These are phyloP conservation scores for Pittosporum tobira DNA, from an alignment of 129 eudicot species.

Conservation along the genomic window DNA sequence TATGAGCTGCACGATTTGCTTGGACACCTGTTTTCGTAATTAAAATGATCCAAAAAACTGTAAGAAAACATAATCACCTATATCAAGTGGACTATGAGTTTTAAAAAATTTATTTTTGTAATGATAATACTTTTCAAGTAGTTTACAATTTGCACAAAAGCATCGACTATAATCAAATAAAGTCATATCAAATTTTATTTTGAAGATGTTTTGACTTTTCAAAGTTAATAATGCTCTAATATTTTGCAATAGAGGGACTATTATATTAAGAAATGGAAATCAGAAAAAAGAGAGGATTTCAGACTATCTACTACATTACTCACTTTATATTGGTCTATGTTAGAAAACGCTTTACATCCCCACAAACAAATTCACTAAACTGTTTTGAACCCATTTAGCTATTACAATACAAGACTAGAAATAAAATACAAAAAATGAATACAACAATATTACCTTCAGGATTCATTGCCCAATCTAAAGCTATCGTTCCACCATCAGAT, in stretches of 20 bases:
- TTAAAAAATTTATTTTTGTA: too few species aligned
- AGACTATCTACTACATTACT: not conserved
- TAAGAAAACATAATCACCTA: not conserved
- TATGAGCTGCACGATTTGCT: slow-evolving; percentile 28
- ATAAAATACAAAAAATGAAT: not conserved
- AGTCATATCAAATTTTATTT: too few species aligned
- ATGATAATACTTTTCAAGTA: too few species aligned
- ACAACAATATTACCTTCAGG: slow-evolving; percentile 38
- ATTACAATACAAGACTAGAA: not conserved
- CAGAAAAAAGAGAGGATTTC: not conserved
- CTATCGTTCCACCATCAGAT: slow-evolving; percentile 91
- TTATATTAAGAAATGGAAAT: too few species aligned
- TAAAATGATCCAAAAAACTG: slow-evolving; percentile 9
- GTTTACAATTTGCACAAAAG: too few species aligned
- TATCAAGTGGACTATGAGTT: not conserved
- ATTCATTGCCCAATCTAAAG: slow-evolving; percentile 72
- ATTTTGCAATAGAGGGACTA: too few species aligned
- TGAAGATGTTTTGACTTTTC: too few species aligned
- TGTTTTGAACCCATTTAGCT: not conserved
- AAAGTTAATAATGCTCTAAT: too few species aligned
- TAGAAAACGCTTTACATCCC: not conserved
- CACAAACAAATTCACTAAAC: not conserved
- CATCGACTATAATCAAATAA: too few species aligned
- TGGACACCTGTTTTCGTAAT: slow-evolving; percentile 26
- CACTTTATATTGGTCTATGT: not conserved